Conservation (phyloP, 306 rosid genomes). For the Rosa chinensis region DNA sequence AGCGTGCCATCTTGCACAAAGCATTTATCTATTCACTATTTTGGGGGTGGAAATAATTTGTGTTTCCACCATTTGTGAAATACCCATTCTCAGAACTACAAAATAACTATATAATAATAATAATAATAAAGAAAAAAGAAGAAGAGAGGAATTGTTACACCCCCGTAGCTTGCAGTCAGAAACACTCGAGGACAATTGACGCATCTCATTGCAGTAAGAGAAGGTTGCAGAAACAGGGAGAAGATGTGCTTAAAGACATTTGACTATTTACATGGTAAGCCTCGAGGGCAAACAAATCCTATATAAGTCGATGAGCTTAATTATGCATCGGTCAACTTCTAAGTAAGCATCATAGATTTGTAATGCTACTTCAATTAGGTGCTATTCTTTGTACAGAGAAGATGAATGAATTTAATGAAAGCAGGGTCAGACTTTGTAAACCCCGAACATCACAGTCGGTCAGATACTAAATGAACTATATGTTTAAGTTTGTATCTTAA, state of each 20-base stretch:
- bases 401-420: conserved; percentile 12
- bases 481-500: conserved; percentile 24
- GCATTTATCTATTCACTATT: not conserved
- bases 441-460: conserved; percentile 1
- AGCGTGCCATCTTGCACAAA: not conserved
- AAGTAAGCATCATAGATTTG: not conserved
- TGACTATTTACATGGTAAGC: not conserved
- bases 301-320: not conserved
- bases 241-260: not conserved
- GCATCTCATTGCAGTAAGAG: not conserved
- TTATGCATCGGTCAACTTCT: not conserved
- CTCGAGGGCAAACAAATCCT: not conserved
- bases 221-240: not conserved
- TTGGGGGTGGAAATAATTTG: not conserved
- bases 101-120: too few species aligned
- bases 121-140: not conserved
- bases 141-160: not conserved
- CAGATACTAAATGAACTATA: conserved; percentile 17
- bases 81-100: not conserved
- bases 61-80: not conserved
- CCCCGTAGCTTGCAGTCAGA: not conserved
- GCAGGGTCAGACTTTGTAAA: not conserved
- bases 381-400: conserved; percentile 9
- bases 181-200: not conserved
- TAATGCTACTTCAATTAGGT: not conserved